Evolutionary conservation across 768 basidiomycete species (phyloP).

Genomic region (Pleurotus pulmonarius): DNA sequence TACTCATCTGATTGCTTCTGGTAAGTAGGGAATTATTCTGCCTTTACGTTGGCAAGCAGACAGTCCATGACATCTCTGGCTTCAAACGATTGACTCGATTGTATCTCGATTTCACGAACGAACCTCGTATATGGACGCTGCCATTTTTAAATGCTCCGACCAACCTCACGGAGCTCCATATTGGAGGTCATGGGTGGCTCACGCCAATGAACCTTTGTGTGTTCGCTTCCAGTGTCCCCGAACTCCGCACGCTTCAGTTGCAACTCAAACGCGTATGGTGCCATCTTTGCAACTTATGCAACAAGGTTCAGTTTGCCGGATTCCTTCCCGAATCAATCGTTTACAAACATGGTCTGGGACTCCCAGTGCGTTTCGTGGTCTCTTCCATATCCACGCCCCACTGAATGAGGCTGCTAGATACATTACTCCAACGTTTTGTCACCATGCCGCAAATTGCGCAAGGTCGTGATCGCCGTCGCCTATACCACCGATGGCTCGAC

Average conservation of each 20-base stretch:
- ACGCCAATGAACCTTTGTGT: conserved; percentile 1
- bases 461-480: background rate
- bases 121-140: conserved; percentile 1
- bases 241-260: background rate
- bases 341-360: background rate
- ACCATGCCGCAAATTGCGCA: background rate
- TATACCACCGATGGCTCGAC: conserved; percentile 4
- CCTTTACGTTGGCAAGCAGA: background rate
- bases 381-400: background rate
- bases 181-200: background rate
- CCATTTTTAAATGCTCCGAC: background rate
- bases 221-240: background rate
- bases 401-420: background rate
- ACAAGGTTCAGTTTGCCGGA: conserved; percentile 2
- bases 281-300: conserved; percentile 4
- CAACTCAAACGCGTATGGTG: conserved; percentile 6
- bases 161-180: background rate
- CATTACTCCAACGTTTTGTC: conserved; percentile 2
- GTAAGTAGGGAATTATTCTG: background rate
- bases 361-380: background rate
- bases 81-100: background rate
- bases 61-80: background rate
- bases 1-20: too few relatives aligned
- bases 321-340: background rate
- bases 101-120: background rate